A percentile compares a stretch with the other conserved stretches of the same genome.
phyloP scores from a whole-genome alignment of 1,139 yeast species.

The Kazachstania sp. region DNA sequence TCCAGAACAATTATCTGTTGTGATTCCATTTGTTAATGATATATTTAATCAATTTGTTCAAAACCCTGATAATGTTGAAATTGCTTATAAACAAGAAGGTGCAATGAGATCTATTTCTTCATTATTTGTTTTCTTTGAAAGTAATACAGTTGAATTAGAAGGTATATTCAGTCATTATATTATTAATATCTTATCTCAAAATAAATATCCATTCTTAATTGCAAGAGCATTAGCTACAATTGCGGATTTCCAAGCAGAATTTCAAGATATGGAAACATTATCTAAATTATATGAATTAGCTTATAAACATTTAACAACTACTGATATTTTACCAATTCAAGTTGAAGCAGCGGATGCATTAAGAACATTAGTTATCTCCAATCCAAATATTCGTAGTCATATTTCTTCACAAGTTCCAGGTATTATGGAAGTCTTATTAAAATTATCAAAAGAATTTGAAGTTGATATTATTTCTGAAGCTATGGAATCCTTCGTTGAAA shows the following conservation, averaged over 20 bases:
- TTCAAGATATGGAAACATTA: conserved; percentile 44
- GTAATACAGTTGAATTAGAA: conserved; percentile 47
- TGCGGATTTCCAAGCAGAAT: conserved; percentile 49
- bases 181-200: conserved; percentile 53
- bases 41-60: conserved; percentile 36
- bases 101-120: conserved; percentile 71
- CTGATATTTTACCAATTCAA: conserved; percentile 58
- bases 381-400: conserved; percentile 55
- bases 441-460: conserved; percentile 73
- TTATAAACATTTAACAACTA: conserved; percentile 31
- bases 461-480: conserved; percentile 79
- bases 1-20: conserved; percentile 38
- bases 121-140: conserved; percentile 50
- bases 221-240: conserved; percentile 82
- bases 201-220: conserved; percentile 60
- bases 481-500: conserved; percentile 91
- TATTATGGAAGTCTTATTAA: conserved; percentile 72
- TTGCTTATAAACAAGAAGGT: conserved; percentile 73
- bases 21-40: conserved; percentile 44
- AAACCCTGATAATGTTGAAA: conserved; percentile 33
- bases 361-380: conserved; percentile 64
- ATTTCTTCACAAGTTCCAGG: conserved; percentile 66
- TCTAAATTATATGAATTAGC: conserved; percentile 55
- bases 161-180: conserved; percentile 56
- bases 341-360: conserved; percentile 84